Percentiles rank a stretch among this genome's conserved stretches.
Evolutionary conservation across 768 basidiomycete species (phyloP).

Genomic region (Lactarius hengduanensis): DNA sequence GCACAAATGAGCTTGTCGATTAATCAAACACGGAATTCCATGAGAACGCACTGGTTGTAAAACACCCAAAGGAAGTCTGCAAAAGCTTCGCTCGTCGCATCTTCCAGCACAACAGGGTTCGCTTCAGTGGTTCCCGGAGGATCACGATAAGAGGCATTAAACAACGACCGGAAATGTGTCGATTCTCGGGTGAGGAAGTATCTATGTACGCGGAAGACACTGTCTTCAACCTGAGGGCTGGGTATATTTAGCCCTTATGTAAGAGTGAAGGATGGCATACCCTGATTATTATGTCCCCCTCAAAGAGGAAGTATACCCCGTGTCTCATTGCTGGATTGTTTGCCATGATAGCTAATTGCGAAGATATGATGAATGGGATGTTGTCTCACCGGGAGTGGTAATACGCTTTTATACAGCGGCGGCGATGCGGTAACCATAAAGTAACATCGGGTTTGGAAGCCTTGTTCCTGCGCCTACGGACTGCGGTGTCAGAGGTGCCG

Average conservation of each 20-base stretch:
- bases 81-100: constrained; percentile 32
- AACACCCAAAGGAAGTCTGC: constrained; percentile 35
- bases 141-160: constrained; percentile 30
- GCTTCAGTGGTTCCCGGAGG: constrained; percentile 34
- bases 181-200: constrained; percentile 68
- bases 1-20: constrained; percentile 23
- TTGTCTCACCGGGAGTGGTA: neutral
- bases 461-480: neutral
- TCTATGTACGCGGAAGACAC: constrained; percentile 55
- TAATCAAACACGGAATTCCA: constrained; percentile 30
- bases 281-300: neutral
- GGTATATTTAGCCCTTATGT: neutral
- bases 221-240: constrained; percentile 50
- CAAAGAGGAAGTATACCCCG: neutral
- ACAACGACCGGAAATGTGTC: constrained; percentile 39
- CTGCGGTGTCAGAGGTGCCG: neutral
- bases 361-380: neutral
- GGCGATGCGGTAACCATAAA: neutral
- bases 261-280: neutral
- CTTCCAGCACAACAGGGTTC: constrained; percentile 34
- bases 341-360: no score
- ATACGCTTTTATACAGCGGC: constrained; percentile 9
- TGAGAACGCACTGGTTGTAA: constrained; percentile 36
- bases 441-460: neutral
- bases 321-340: rapidly evolving